Evolutionary conservation across 2,329 filamentous ascomycete species (phyloP).

Genomic region (Albophoma yamanashiensis): DNA sequence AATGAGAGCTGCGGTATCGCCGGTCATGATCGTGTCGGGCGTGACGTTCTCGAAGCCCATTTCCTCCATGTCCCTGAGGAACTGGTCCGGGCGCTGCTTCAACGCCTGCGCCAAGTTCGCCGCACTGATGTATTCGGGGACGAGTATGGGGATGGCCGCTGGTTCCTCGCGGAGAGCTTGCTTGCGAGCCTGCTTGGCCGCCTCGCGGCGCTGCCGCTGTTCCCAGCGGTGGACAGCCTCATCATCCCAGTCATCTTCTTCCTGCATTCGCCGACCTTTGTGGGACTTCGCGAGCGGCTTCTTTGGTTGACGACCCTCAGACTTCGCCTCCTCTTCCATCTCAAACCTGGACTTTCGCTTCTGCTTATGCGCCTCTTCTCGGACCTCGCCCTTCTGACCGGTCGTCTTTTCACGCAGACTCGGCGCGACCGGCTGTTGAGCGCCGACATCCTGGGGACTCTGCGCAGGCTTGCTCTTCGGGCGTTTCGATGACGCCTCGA

Average conservation of each 20-base stretch:
- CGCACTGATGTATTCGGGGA: conserved; percentile 91
- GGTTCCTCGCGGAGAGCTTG: conserved; percentile 29
- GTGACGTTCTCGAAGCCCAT: conserved; percentile 84
- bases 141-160: conserved; percentile 49
- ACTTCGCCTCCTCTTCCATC: conserved; percentile 10
- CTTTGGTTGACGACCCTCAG: conserved; percentile 9
- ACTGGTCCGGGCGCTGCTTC: conserved; percentile 57
- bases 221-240: conserved; percentile 24
- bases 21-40: conserved; percentile 76
- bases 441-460: neutral
- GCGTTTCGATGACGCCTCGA: neutral
- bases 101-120: conserved; percentile 67
- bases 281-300: conserved; percentile 13
- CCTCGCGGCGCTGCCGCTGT: conserved; percentile 27
- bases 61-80: conserved; percentile 65
- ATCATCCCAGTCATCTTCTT: conserved; percentile 28
- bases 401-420: neutral
- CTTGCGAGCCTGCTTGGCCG: conserved; percentile 29
- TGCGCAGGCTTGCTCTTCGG: neutral
- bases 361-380: conserved; percentile 7
- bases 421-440: neutral
- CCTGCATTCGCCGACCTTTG: conserved; percentile 8
- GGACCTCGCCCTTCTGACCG: neutral
- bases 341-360: conserved; percentile 21
- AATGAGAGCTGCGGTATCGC: conserved; percentile 82